These are phyloP conservation scores for Acacia confusa DNA, from an alignment of 306 rosid genomes.

Conservation along the genomic window DNA sequence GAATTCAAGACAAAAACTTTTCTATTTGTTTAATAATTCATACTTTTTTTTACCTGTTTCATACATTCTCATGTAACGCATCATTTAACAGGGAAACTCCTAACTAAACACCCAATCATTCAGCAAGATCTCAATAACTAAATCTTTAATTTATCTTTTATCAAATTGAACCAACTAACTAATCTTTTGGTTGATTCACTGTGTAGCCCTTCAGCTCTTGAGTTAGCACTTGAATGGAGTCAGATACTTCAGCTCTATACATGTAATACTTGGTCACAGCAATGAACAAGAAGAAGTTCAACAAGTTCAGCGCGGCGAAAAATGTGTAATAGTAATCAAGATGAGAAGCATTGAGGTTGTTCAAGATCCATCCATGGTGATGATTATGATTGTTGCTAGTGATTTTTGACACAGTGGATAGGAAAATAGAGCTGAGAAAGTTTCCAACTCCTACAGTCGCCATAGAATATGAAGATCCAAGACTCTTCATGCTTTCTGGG, in stretches of 20 bases:
- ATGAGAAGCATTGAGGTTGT: conserved; percentile 65
- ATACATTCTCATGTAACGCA: neutral
- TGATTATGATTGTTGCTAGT: conserved; percentile 38
- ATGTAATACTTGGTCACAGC: conserved; percentile 45
- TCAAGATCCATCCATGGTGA: conserved; percentile 62
- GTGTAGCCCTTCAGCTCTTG: conserved; percentile 48
- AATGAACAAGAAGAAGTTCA: conserved; percentile 60
- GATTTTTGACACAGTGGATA: conserved; percentile 44
- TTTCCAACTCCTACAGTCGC: conserved; percentile 62
- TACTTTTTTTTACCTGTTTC: neutral
- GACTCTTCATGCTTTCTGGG: conserved; percentile 76
- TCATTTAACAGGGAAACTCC: neutral
- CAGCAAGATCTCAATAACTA: neutral
- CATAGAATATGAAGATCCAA: conserved; percentile 66
- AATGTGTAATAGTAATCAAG: conserved; percentile 59
- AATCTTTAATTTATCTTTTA: neutral
- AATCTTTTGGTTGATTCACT: neutral
- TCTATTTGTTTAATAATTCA: neutral
- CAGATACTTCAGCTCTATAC: conserved; percentile 69
- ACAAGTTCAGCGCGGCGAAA: conserved; percentile 38
- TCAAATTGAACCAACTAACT: neutral
- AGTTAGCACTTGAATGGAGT: conserved; percentile 49
- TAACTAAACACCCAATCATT: neutral
- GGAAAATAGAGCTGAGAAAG: conserved; percentile 61
- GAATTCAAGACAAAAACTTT: neutral